A percentile compares a stretch with the other conserved stretches of the same genome.
Evolutionary conservation across 208 protist genomes (phyloP).

Genomic region (Entamoeba invadens): DNA sequence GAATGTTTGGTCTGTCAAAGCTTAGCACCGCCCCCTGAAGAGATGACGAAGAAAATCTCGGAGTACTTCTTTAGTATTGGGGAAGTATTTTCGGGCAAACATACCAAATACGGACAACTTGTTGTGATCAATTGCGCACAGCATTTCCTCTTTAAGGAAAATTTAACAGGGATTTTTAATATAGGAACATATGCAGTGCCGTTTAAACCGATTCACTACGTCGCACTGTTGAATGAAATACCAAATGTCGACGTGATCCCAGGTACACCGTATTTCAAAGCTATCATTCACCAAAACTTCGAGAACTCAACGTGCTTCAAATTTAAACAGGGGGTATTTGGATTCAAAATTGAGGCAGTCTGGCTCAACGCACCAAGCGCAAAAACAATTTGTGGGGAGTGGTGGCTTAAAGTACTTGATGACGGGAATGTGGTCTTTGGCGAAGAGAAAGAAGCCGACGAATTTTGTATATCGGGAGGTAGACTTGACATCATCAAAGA

Average conservation of each 20-base stretch:
- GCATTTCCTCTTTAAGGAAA: neutral
- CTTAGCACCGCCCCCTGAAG: neutral
- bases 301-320: neutral
- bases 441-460: neutral
- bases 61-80: neutral
- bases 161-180: neutral
- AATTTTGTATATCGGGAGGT: neutral
- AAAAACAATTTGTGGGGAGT: neutral
- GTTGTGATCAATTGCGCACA: neutral
- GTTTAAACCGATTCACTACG: neutral
- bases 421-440: neutral
- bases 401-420: neutral
- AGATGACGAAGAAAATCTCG: neutral
- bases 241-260: neutral
- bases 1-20: neutral
- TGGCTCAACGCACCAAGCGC: neutral
- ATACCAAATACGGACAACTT: neutral
- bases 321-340: neutral
- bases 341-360: neutral
- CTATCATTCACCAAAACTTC: neutral
- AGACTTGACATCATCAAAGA: neutral
- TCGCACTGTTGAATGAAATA: neutral
- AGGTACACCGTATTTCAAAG: neutral
- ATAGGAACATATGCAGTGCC: neutral
- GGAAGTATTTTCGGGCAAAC: neutral